These are phyloP conservation scores for Stephania cephalantha DNA, from an alignment of 164 flowering plant species.

Conservation along the genomic window DNA sequence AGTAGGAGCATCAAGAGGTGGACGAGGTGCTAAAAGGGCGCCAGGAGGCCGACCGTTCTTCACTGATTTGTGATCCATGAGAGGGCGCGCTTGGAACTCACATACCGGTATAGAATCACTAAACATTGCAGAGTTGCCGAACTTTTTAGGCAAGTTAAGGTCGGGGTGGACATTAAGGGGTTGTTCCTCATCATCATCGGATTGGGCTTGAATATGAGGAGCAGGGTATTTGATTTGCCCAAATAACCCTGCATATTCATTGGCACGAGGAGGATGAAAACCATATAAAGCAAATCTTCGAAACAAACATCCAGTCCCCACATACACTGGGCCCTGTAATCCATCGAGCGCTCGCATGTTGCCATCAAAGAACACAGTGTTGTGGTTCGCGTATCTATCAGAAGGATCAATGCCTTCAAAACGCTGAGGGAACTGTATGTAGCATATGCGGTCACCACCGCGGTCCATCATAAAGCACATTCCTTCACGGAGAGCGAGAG, in stretches of 20 bases:
- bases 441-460: slow-evolving; percentile 67
- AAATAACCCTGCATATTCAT: slow-evolving; percentile 16
- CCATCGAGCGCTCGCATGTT: slow-evolving; percentile 94
- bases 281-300: slow-evolving; percentile 78
- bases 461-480: slow-evolving; percentile 97
- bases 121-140: slow-evolving; percentile 74
- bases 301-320: slow-evolving; percentile 92
- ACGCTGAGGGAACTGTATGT: slow-evolving; percentile 84
- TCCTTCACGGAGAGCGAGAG: slow-evolving; percentile 72
- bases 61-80: slow-evolving; percentile 63
- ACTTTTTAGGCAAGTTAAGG: slow-evolving; percentile 58
- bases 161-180: slow-evolving; percentile 10
- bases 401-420: slow-evolving; percentile 89
- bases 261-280: slow-evolving; percentile 64
- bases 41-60: slow-evolving; percentile 79
- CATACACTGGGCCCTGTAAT: slow-evolving; percentile 81
- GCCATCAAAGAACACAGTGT: slow-evolving; percentile 84
- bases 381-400: slow-evolving; percentile 87
- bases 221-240: slow-evolving; percentile 4
- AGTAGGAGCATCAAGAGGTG: slow-evolving; percentile 67
- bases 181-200: too few species aligned
- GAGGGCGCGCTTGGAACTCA: slow-evolving; percentile 75
- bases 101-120: slow-evolving; percentile 71
- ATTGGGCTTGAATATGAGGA: too few species aligned
- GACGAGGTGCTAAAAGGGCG: slow-evolving; percentile 57